Conservation (phyloP, 2,329 filamentous ascomycete species). For the Epichloe baconii region DNA sequence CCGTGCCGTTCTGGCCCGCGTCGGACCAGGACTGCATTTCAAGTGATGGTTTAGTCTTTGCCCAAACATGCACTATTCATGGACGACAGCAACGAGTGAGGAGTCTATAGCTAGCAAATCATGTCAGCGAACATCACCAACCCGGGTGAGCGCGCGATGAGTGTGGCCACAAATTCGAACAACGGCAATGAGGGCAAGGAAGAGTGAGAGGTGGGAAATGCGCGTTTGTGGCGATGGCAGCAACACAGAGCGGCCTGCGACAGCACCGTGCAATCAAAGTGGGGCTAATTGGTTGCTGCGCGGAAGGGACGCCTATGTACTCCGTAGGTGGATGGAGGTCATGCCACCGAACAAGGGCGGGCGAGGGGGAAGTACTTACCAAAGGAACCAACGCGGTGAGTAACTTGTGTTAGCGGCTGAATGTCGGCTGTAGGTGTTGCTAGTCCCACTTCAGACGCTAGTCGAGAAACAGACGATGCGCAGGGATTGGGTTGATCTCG, state of each 20-base stretch:
- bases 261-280: not conserved
- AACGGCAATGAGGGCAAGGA: not conserved
- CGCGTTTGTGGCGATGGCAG: not conserved
- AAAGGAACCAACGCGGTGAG: not conserved
- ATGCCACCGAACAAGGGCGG: constrained; percentile 2
- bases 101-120: constrained; percentile 16
- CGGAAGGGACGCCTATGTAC: not conserved
- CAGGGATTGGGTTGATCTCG: constrained; percentile 7
- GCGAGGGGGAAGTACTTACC: constrained; percentile 7
- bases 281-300: not conserved
- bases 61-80: constrained; percentile 11
- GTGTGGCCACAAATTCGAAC: constrained; percentile 3
- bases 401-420: constrained; percentile 9
- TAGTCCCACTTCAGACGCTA: constrained; percentile 5
- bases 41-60: constrained; percentile 12
- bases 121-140: constrained; percentile 17
- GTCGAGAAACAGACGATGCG: constrained; percentile 1
- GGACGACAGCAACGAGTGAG: constrained; percentile 3
- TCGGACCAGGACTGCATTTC: constrained; percentile 29
- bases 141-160: constrained; percentile 4
- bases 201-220: constrained; percentile 7
- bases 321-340: not conserved
- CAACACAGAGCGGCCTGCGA: not conserved
- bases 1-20: constrained; percentile 23
- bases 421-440: constrained; percentile 3